Evolutionary conservation across 352 stramenopile genomes (phyloP), one percentile per base, ranked within the genome.

Genomic region (Globisporangium heterothallicum): DNA sequence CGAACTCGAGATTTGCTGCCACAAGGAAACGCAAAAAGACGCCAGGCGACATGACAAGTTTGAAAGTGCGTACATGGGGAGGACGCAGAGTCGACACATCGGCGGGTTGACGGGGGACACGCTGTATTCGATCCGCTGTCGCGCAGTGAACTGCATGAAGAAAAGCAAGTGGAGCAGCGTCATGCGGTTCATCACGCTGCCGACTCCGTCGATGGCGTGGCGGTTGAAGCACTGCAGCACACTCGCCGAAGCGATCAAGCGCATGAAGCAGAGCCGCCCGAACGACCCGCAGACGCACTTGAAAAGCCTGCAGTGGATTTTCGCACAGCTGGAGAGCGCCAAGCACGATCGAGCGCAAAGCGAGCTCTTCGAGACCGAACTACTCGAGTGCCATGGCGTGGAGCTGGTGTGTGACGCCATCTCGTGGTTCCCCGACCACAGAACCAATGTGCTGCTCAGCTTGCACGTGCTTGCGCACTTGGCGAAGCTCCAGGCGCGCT

Each of bases 1-100:
- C 26, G 78, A 85, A 54, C 68, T 88, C 26, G 74, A 86, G 44
- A 56, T 85, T 12, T 76, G 74, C 41, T 61, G 52, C 10, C 73
- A 80, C 26, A 8, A 27, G 19, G 16, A 25, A 12, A 45, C 42
- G 14, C 32, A 14, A n/a, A n/a, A n/a, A 12, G 30, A 65, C 4
- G 12, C 42, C 16, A 36, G 56, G 16, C 38, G 44, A 10, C 60
- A 66, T 32, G 58, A 74, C 12, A 42, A 40, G 25, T 88, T 88
- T 48, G 49, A 65, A n/a, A 49, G 29, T 5, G 54, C 77, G 16
- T 88, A 86, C 38, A 44, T 19, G 1, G 78, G 74, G 4, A 19
- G 32, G 5, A 58, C 58, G 14, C 61, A 46, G 14, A 78, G 59
- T 30, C 62, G 61, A 9, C 61, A 78, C n/a, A 29, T 84, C 14